phyloP scores from a whole-genome alignment of 129 eudicot genomes.

The Pulicaria dysenterica region DNA sequence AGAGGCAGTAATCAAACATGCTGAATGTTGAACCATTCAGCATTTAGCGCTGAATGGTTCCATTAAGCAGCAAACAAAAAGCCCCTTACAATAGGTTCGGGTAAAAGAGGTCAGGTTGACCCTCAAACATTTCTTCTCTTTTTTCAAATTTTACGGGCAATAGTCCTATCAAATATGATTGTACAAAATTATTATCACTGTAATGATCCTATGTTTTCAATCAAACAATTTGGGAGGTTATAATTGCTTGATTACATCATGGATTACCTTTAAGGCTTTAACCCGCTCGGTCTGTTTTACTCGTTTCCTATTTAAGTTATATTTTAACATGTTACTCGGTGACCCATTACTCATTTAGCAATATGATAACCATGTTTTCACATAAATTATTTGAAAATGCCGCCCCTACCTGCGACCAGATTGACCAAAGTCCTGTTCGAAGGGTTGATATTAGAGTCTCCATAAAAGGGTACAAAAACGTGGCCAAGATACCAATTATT shows the following conservation, averaged over 20 bases:
- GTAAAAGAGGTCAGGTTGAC: not conserved
- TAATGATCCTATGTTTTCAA: not conserved
- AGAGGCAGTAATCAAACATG: no score
- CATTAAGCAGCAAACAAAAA: no score
- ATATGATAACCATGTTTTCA: not conserved
- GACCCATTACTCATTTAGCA: not conserved
- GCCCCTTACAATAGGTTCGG: not conserved
- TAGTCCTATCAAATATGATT: not conserved
- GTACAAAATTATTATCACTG: not conserved
- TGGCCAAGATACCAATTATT: constrained; percentile 80
- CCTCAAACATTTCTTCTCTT: not conserved
- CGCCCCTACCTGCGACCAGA: constrained; percentile 87
- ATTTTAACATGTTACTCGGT: no score
- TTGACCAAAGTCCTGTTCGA: constrained; percentile 94
- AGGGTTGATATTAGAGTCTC: constrained; percentile 73
- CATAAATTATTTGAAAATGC: not conserved
- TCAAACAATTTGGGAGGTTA: not conserved
- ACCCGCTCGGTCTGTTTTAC: not conserved
- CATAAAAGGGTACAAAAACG: constrained; percentile 73
- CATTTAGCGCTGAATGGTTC: no score
- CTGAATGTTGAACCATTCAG: no score
- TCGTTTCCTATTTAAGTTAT: not conserved
- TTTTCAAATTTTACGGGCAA: not conserved
- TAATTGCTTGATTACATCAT: not conserved
- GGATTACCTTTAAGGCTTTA: not conserved